These are phyloP conservation scores for Echinochloa phyllopogon DNA, from an alignment of 176 grass and related monocot genomes.

Conservation along the genomic window DNA sequence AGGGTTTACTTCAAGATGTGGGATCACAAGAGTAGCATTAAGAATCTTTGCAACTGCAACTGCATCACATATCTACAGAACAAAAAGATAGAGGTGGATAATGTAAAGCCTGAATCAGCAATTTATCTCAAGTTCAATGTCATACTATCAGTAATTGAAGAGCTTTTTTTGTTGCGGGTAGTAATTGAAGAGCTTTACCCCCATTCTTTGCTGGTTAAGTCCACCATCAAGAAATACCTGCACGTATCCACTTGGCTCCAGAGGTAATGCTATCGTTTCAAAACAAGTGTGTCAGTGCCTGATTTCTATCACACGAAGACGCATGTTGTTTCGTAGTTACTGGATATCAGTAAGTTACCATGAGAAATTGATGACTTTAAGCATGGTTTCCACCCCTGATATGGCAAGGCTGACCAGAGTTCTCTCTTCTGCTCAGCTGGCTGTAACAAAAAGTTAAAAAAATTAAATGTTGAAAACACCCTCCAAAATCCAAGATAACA, in stretches of 20 bases:
- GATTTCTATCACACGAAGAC: constrained; percentile 4
- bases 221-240: constrained; percentile 99
- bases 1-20: constrained; percentile 94
- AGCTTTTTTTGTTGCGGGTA: too few species aligned
- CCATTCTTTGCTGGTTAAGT: constrained; percentile 97
- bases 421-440: constrained; percentile 66
- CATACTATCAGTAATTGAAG: background rate
- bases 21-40: constrained; percentile 92
- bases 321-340: background rate
- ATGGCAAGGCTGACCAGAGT: constrained; percentile 69
- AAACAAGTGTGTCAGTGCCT: constrained; percentile 36
- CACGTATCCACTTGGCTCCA: constrained; percentile 72
- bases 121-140: constrained; percentile 30
- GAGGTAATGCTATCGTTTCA: constrained; percentile 49
- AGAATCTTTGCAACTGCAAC: constrained; percentile 95
- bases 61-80: constrained; percentile 92
- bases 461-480: constrained; percentile 11
- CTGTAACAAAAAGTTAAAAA: constrained; percentile 27
- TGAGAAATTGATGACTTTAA: constrained; percentile 43
- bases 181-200: constrained; percentile 54
- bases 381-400: constrained; percentile 84
- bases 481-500: background rate
- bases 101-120: constrained; percentile 20
- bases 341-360: constrained; percentile 54
- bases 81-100: constrained; percentile 28